Base-by-base conservation (phyloP, 495 filamentous ascomycete genomes). In the Penicillium chermesinum region DNA sequence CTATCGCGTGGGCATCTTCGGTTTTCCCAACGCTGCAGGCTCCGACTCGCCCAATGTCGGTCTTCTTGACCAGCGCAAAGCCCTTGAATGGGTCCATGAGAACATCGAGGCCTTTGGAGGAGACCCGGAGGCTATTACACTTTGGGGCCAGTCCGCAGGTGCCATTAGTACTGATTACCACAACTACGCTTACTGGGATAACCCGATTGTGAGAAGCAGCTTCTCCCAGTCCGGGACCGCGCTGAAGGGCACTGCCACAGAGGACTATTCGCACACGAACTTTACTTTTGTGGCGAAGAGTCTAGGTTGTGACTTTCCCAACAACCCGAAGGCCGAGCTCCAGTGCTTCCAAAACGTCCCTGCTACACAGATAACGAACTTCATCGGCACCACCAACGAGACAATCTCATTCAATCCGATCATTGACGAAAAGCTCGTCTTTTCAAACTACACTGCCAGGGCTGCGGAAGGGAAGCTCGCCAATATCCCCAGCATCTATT, bases 31-130 rank as follows among this genome's bases (percentile, higher is more conserved):
- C 25, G 51, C 51, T 7, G 34, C 36, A 12, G 51, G 51, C 10
- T 32, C 49, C 22, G 33, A 34, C 12, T 35, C 49, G 14, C 40
- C 39, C 8, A 54, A 54, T 32, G 14, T 50, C 9, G 51, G 51
- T 14, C 12, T 54, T 2, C 22, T 54, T 33, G 51, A 54, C 37
- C 65, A 67, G 46, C 53, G 61, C n/a, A 27, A 18, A 17, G 44
- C 39, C 18, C 53, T 69, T 10, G 59, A 67, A 45, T 69, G 65
- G 65, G 52, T 65, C 20, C 54, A 46, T 14, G 50, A 56, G 2
- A 63, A 69, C 38, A 62, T 62, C 3, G 52, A 25, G 19, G 42
- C 46, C 20, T 53, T 53, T 22, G 50, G 50, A 14, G 50, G 50
- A 19, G 50, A 53, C 14, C 38, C 50, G 0, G 20, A 43, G 7